Evolutionary conservation across 805 yeast genomes (phyloP).

Genomic region (Hanseniaspora guilliermondii): DNA sequence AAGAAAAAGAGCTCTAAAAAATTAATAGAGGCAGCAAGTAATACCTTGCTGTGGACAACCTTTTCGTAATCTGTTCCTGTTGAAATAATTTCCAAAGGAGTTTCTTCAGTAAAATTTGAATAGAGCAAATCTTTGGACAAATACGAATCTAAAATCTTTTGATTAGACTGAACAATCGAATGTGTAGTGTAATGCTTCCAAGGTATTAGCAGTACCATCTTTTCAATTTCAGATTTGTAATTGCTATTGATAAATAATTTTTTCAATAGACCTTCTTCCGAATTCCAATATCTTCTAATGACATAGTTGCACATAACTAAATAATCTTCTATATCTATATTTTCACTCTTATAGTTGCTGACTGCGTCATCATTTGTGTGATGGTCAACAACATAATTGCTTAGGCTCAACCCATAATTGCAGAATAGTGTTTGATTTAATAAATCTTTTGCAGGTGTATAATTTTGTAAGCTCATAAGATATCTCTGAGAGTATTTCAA

Average conservation of each 20-base stretch:
- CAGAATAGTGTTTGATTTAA: conserved; percentile 70
- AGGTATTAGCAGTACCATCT: background rate
- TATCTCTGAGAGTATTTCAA: conserved; percentile 47
- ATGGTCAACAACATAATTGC: conserved; percentile 38
- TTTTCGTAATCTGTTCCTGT: conserved; percentile 35
- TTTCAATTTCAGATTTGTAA: conserved; percentile 8
- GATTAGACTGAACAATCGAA: conserved; percentile 2
- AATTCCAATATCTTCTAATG: conserved; percentile 17
- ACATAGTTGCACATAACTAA: conserved; percentile 26
- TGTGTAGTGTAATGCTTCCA: conserved; percentile 3
- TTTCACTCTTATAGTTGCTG: background rate
- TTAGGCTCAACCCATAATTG: conserved; percentile 54
- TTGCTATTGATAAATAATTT: background rate
- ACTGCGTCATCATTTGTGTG: conserved; percentile 42
- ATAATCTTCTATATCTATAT: conserved; percentile 28
- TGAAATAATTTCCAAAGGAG: conserved; percentile 23
- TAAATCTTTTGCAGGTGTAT: conserved; percentile 46
- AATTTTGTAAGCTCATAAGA: conserved; percentile 32
- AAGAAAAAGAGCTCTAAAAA: conserved; percentile 19
- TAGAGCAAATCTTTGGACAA: background rate
- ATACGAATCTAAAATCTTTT: conserved; percentile 3
- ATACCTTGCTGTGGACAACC: conserved; percentile 52
- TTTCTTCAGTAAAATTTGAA: conserved; percentile 37
- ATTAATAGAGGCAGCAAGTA: conserved; percentile 29
- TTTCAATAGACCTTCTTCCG: background rate